These are phyloP conservation scores for Sugiyamaella xylanicola DNA, from an alignment of 1,139 yeast genomes.

Conservation along the genomic window DNA sequence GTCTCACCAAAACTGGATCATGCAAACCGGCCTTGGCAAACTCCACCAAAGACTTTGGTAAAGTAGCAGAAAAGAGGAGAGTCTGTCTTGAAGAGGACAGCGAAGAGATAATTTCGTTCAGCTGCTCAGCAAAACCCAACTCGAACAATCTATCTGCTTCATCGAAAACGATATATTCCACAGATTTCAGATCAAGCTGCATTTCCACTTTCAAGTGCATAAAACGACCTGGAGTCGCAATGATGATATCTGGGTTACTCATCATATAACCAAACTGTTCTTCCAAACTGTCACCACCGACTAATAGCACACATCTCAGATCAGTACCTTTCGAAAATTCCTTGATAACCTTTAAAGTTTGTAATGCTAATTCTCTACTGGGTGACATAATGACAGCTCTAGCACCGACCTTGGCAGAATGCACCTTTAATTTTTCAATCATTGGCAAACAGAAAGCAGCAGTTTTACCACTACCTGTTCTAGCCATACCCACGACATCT, in stretches of 20 bases:
- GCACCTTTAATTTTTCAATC: constrained; percentile 79
- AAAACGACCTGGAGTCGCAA: constrained; percentile 98
- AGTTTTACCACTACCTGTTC: constrained; percentile 98
- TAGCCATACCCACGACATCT: constrained; percentile 98
- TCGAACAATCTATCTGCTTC: constrained; percentile 98
- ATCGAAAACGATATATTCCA: constrained; percentile 92
- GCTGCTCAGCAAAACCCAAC: constrained; percentile 94
- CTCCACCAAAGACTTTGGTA: constrained; percentile 89
- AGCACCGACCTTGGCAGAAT: constrained; percentile 85
- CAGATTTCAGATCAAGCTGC: constrained; percentile 77
- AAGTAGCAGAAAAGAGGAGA: constrained; percentile 87
- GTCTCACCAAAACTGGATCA: constrained; percentile 87
- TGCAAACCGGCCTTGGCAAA: constrained; percentile 95
- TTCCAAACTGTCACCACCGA: constrained; percentile 97
- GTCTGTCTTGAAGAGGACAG: constrained; percentile 86
- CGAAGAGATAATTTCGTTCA: constrained; percentile 83
- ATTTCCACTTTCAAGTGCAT: constrained; percentile 94
- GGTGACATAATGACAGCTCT: constrained; percentile 90
- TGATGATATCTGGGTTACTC: constrained; percentile 89
- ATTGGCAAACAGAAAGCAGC: constrained; percentile 96
- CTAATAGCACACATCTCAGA: constrained; percentile 73
- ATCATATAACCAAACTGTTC: constrained; percentile 94
- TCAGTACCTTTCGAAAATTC: constrained; percentile 87
- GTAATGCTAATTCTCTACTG: constrained; percentile 91
- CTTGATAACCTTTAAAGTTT: constrained; percentile 83